Evolutionary conservation across 2,329 filamentous ascomycete species (phyloP), one percentile per base, ranked within the genome.

Genomic region (Pseudogymnoascus sp.): DNA sequence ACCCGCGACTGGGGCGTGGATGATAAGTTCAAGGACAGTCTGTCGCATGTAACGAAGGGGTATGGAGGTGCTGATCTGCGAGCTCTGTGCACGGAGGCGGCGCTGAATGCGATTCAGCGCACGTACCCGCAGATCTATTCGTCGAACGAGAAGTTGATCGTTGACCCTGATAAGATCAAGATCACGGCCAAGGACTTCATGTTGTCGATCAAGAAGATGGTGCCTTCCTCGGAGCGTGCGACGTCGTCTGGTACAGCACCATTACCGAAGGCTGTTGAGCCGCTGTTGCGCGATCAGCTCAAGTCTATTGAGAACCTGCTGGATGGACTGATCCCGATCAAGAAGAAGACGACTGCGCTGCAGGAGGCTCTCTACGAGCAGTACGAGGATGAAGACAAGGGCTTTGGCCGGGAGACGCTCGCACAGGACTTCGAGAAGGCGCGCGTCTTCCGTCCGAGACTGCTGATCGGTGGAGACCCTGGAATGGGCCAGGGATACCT

Each of bases 401-500:
- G 92, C 0, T 97, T 99, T 72, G 87, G 87, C 35, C 86, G 91
- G 61, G 94, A 99, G 74, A 87, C 85, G 21, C 74, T 87, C 68
- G 77, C 82, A 39, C 83, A 85, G 67, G 89, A 92, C 67, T 97
- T 99, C 73, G 92, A 97, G 69, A 87, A 85, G 59, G 89, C 90
- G 21, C 86, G 93, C 37, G 84, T 97, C 25, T 99, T 96, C 78
- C 84, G 94, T 15, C 95, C 94, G 7, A 83, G 94, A 48, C 80
- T 97, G 60, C 81, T 99, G 31, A 87, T 99, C 62, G 83, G 86
- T 42, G 94, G 94, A n/a, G 73, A 81, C 8, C 80, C 85, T 48
- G 94, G 94, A 8, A 97, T 97, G 93, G 94, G 95, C 0, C 95
- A 99, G 72, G 84, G 87, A 58, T 97, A 99, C 69, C 79, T 99